Percentiles rank a stretch among this genome's conserved stretches.
Conservation (phyloP, 1,139 yeast genomes). For the Wickerhamomyces sp. region DNA sequence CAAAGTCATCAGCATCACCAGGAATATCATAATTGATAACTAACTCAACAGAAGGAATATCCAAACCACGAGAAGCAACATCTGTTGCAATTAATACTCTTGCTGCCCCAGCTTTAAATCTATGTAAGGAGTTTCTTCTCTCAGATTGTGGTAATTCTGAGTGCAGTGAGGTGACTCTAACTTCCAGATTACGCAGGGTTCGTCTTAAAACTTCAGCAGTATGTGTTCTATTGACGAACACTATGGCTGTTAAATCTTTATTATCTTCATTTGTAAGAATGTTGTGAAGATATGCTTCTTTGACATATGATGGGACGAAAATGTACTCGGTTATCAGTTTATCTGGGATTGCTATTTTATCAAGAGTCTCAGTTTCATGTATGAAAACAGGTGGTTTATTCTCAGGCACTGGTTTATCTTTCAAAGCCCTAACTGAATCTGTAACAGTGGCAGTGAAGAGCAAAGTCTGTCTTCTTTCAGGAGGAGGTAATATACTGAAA, state of each 20-base stretch:
- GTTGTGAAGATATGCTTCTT: slow-evolving; percentile 80
- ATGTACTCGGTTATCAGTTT: slow-evolving; percentile 56
- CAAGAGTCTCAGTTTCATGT: slow-evolving; percentile 77
- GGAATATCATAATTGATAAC: slow-evolving; percentile 93
- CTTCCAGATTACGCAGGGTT: slow-evolving; percentile 65
- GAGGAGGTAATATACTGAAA: slow-evolving; percentile 63
- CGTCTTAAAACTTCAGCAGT: slow-evolving; percentile 87
- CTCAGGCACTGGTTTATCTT: slow-evolving; percentile 58
- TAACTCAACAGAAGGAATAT: slow-evolving; percentile 86
- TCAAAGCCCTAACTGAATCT: slow-evolving; percentile 79
- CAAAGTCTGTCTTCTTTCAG: slow-evolving; percentile 76
- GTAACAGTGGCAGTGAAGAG: slow-evolving; percentile 96
- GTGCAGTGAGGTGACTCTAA: slow-evolving; percentile 84
- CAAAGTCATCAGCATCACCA: slow-evolving; percentile 93
- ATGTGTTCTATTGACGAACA: slow-evolving; percentile 85
- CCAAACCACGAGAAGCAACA: slow-evolving; percentile 95
- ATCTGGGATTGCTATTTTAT: slow-evolving; percentile 71
- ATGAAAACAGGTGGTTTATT: slow-evolving; percentile 67
- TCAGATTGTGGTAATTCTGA: slow-evolving; percentile 94
- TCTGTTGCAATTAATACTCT: slow-evolving; percentile 90
- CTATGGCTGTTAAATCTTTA: slow-evolving; percentile 65
- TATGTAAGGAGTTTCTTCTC: slow-evolving; percentile 82
- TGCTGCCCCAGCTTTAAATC: slow-evolving; percentile 94
- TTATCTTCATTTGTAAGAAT: slow-evolving; percentile 61
- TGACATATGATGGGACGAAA: slow-evolving; percentile 74